These are phyloP conservation scores for Penicillium pulvis DNA, from an alignment of 495 filamentous ascomycete species.

Conservation along the genomic window DNA sequence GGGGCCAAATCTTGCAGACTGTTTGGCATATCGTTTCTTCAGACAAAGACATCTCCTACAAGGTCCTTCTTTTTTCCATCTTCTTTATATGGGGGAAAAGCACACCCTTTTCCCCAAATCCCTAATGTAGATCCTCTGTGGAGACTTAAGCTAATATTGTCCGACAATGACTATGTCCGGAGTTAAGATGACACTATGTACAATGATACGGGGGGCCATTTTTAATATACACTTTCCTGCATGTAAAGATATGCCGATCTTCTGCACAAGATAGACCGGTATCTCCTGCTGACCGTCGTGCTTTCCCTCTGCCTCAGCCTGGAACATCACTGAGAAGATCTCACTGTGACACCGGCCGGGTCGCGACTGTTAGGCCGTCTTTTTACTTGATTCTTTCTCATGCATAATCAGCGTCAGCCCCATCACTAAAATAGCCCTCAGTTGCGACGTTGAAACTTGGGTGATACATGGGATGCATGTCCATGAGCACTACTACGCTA, in stretches of 20 bases:
- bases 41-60: not conserved
- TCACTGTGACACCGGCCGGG: slow-evolving; percentile 9
- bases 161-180: slow-evolving; percentile 10
- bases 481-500: not conserved
- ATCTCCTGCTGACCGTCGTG: slow-evolving; percentile 10
- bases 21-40: not conserved
- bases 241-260: slow-evolving; percentile 3
- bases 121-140: slow-evolving; percentile 18
- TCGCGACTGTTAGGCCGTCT: not conserved
- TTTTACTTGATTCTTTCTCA: too few species aligned
- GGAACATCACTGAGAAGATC: slow-evolving; percentile 15
- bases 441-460: slow-evolving; percentile 11
- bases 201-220: not conserved
- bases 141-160: slow-evolving; percentile 19
- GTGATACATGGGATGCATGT: slow-evolving; percentile 6
- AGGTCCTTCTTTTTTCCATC: not conserved
- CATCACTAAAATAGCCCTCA: slow-evolving; percentile 1
- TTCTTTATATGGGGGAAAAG: not conserved
- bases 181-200: not conserved
- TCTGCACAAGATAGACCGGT: not conserved
- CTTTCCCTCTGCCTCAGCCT: slow-evolving; percentile 12
- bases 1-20: not conserved
- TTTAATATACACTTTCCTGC: not conserved
- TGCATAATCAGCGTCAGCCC: not conserved
- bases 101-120: not conserved